Base-by-base conservation (phyloP, 2,329 filamentous ascomycete genomes). In the Colletotrichum phormii region DNA sequence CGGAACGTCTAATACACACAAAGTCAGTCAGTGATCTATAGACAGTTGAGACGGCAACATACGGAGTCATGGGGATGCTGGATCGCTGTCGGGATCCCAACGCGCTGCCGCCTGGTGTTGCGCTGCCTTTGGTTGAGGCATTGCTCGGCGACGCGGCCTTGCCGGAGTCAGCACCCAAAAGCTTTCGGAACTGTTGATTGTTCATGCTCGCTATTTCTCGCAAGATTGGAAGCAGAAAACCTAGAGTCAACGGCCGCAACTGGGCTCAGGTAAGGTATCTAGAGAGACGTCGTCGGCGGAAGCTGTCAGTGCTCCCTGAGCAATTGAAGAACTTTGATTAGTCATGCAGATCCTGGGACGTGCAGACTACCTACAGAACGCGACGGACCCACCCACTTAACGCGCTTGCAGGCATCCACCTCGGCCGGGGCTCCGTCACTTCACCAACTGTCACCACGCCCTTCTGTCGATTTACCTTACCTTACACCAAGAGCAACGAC, bases 1-100 rank as follows among this genome's bases (percentile, higher is more conserved):
- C 87, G 29, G 92, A 90, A 63, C 94, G 93, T 15, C 92, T 94
- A 70, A 13, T 71, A 57, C 72, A 5, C n/a, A 67, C 57, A 49
- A 76, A 29, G 2, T 83, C 66, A 83, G 78, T 6, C 24, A 13
- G 35, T 4, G n/a, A 13, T 4, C 12, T 18, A 29, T 12, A 6
- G 13, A 35, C 64, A 53, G 42, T 15, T 57, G 1, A 22, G 51
- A 57, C 33, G 37, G 35, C 12, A 58, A 86, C 91, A 78, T 88
- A 95, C 92, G 96, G 96, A 60, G 96, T 98, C 96, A 98, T 98
- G 69, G 95, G 95, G 74, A 98, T 96, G 82, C 90, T 96, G 42
- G 93, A 89, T 76, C 91, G 91, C 83, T 93, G 91, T 78, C 93
- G 90, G 71, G 94, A 97, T 26, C 95, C 95, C 69, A 97, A 87